Evolutionary conservation across 208 protist genomes (phyloP), one percentile per base, ranked within the genome.

Genomic region (Lotmaria passim): DNA sequence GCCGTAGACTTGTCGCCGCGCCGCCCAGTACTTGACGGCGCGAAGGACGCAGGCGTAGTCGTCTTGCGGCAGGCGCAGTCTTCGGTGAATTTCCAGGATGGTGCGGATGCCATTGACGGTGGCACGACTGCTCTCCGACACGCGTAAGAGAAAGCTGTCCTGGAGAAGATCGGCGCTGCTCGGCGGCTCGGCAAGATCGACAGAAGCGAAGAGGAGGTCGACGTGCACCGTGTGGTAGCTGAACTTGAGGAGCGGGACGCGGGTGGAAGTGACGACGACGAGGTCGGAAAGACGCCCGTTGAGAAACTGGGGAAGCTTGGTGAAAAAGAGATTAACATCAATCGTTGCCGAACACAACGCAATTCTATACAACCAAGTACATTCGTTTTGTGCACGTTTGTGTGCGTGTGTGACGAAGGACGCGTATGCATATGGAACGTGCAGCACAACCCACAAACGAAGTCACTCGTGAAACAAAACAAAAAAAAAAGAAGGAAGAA

Each of bases 1-100:
- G 31, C 94, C 90, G 81, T 99, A 99, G 7, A 99, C 83, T n/a
- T 83, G 79, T 56, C 98, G 91, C 50, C 60, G 61, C 61, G 79
- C 79, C 0, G 92, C 92, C 90, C 92, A 96, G 33, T 71, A 57
- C 76, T 96, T 96, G 1, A 96, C 83, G 5, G 84, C 86, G 21
- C 76, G 81, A 46, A 96, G 77, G n/a, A 82, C 78, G 26, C 75
- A 81, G 3, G 64, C 66, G 73, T 86, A 95, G 15, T 73, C 68
- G 28, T 80, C 69, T 31, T 79, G 61, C 3, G 83, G 58, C 5
- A 91, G 77, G 1, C 75, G 73, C 3, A 96, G 44, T 10, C 73
- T 67, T 8, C 75, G 75, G 14, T 76, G 79, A 17, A 96, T 73
- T 64, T 94, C 86, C 21, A 94, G 63, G 24, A 90, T 75, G 2